These are phyloP conservation scores for Bipolaris oryzae DNA, from an alignment of 2,329 filamentous ascomycete genomes.

Conservation along the genomic window DNA sequence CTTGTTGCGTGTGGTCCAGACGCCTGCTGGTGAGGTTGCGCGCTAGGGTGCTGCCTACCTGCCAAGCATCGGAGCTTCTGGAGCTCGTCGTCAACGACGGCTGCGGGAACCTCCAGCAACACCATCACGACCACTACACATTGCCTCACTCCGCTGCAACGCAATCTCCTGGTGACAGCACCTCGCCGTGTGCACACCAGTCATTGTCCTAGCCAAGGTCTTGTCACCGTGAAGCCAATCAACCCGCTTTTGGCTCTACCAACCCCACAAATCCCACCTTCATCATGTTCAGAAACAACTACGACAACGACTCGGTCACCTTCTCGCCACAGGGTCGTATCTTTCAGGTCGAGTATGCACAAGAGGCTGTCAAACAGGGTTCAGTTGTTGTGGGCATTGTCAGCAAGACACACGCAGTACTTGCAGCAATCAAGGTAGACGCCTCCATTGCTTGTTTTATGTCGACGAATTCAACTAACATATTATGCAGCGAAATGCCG, in stretches of 20 bases:
- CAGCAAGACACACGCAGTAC: conserved; percentile 96
- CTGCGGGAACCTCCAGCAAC: conserved; percentile 33
- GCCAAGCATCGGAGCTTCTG: conserved; percentile 17
- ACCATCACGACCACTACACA: conserved; percentile 18
- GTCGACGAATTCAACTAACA: not conserved
- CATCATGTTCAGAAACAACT: conserved; percentile 99
- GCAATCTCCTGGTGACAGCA: not conserved
- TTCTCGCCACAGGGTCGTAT: conserved; percentile 99
- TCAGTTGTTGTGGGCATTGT: conserved; percentile 96
- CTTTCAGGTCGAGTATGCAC: conserved; percentile 99
- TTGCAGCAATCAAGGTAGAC: conserved; percentile 91
- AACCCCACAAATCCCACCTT: conserved; percentile 26
- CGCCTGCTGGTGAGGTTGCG: conserved; percentile 9
- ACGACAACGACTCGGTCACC: conserved; percentile 99
- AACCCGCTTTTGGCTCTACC: not conserved
- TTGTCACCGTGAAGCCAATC: conserved; percentile 4
- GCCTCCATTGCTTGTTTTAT: not conserved
- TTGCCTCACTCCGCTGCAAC: conserved; percentile 11
- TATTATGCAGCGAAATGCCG: conserved; percentile 80
- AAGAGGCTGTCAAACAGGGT: conserved; percentile 98
- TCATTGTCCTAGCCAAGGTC: not conserved
- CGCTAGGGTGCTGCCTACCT: conserved; percentile 8
- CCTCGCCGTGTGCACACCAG: not conserved
- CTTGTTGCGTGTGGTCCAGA: conserved; percentile 2
- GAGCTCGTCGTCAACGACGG: conserved; percentile 31